A percentile compares a stretch with the other conserved stretches of the same genome.
Conservation (phyloP, 805 yeast species). For the Zygosaccharomyces lentus region DNA sequence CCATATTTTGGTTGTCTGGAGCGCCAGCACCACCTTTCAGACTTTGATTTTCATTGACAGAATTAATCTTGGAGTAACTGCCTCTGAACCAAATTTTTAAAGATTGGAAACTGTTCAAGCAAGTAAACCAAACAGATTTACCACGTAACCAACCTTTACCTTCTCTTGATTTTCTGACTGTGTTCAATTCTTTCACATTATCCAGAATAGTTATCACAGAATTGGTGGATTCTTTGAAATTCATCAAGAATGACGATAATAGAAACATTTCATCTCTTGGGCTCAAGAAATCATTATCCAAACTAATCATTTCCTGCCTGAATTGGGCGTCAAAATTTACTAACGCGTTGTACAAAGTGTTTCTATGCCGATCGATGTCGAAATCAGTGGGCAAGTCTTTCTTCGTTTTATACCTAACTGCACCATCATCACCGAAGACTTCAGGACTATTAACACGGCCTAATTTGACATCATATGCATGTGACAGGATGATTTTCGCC, state of each 20-base stretch:
- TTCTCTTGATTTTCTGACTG: constrained; percentile 33
- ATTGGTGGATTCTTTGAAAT: constrained; percentile 40
- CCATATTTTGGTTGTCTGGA: constrained; percentile 6
- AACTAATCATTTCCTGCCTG: constrained; percentile 34
- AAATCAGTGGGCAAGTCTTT: constrained; percentile 23
- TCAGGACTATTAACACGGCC: constrained; percentile 18
- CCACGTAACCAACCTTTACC: constrained; percentile 37
- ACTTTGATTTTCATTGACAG: constrained; percentile 36
- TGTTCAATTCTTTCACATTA: constrained; percentile 31
- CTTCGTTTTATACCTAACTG: constrained; percentile 13
- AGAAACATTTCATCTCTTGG: constrained; percentile 50
- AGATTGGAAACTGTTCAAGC: constrained; percentile 33
- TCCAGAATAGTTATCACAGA: constrained; percentile 33
- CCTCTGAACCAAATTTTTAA: constrained; percentile 39
- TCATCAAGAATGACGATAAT: constrained; percentile 46
- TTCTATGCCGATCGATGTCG: constrained; percentile 27
- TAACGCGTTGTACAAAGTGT: constrained; percentile 31
- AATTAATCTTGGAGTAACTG: constrained; percentile 5
- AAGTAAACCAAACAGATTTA: constrained; percentile 42
- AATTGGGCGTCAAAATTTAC: constrained; percentile 35
- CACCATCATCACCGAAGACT: constrained; percentile 17
- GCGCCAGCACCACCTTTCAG: constrained; percentile 31
- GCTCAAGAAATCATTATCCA: constrained; percentile 34
- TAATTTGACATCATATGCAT: constrained; percentile 40
- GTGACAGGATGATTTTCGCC: constrained; percentile 35